Conservation (phyloP, 108 stramenopile genomes). For the Conticribra guillardii region DNA sequence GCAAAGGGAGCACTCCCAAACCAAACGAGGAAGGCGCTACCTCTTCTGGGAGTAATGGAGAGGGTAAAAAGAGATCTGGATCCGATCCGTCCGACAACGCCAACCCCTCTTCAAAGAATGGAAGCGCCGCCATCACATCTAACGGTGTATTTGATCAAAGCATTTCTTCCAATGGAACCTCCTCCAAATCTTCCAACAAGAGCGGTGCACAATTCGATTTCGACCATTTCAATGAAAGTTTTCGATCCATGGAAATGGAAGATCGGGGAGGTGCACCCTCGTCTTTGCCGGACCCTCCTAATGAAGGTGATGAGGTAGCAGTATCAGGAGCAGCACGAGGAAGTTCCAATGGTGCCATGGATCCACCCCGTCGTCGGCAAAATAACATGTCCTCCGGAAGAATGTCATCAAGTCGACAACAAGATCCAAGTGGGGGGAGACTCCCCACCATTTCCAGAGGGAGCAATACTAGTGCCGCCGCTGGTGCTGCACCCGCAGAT, state of each 20-base stretch:
- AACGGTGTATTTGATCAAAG: not conserved
- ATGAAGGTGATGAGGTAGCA: not conserved
- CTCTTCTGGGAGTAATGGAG: not conserved
- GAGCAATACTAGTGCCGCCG: not conserved
- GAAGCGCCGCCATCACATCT: constrained; percentile 1
- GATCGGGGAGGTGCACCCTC: constrained; percentile 3
- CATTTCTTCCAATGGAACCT: not conserved
- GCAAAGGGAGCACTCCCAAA: not conserved
- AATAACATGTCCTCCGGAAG: not conserved
- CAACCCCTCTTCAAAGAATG: not conserved
- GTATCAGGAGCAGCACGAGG: not conserved
- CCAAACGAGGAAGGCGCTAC: not conserved
- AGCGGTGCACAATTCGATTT: constrained; percentile 12
- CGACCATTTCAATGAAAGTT: constrained; percentile 40
- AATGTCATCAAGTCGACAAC: constrained; percentile 10
- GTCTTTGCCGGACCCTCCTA: constrained; percentile 4
- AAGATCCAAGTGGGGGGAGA: constrained; percentile 26
- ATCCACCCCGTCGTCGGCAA: not conserved
- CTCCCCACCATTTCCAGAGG: constrained; percentile 23
- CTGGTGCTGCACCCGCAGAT: not conserved
- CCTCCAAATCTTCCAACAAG: constrained; percentile 6
- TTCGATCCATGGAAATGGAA: constrained; percentile 47
- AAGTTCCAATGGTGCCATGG: not conserved
- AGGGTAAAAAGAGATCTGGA: not conserved
- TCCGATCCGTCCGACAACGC: not conserved